A percentile compares a stretch with the other conserved stretches of the same genome.
These are phyloP conservation scores for Colletotrichum melonis DNA, from an alignment of 2,329 filamentous ascomycete genomes.

Conservation along the genomic window DNA sequence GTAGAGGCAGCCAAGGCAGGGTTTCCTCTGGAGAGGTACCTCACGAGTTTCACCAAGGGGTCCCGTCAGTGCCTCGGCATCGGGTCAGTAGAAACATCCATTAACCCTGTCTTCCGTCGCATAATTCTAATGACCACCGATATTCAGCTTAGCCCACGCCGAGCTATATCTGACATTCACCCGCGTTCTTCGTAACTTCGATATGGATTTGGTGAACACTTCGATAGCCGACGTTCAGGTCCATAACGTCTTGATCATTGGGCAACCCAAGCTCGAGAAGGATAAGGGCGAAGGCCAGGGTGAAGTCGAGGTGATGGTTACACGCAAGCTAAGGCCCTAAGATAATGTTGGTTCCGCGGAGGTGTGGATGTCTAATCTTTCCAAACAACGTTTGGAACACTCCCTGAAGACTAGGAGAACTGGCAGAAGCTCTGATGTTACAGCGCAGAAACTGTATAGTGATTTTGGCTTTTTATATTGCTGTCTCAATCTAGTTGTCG, in stretches of 20 bases:
- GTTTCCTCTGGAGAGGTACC: slow-evolving; percentile 29
- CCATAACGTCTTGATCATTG: slow-evolving; percentile 16
- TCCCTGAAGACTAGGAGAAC: not conserved
- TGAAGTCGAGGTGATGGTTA: slow-evolving; percentile 35
- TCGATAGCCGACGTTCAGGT: slow-evolving; percentile 22
- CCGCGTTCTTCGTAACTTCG: slow-evolving; percentile 34
- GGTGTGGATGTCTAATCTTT: not conserved
- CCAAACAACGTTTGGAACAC: not conserved
- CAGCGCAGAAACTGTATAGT: not conserved
- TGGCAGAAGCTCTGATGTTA: not conserved
- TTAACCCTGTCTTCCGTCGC: not conserved
- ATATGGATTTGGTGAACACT: slow-evolving; percentile 37
- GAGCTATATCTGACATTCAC: slow-evolving; percentile 37
- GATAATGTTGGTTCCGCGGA: not conserved
- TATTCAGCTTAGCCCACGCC: slow-evolving; percentile 27
- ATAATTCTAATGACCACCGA: not conserved
- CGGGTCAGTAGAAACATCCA: slow-evolving; percentile 20
- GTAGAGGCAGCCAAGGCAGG: slow-evolving; percentile 35
- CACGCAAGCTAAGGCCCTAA: not conserved
- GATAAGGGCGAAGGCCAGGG: slow-evolving; percentile 6
- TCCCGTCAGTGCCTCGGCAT: slow-evolving; percentile 37
- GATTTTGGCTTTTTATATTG: not conserved
- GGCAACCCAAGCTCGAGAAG: slow-evolving; percentile 24
- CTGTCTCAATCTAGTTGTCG: not conserved
- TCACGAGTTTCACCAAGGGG: slow-evolving; percentile 33